Evolutionary conservation across 2,329 filamentous ascomycete genomes (phyloP), one percentile per base, ranked within the genome.

Genomic region (Cercospora beticola): DNA sequence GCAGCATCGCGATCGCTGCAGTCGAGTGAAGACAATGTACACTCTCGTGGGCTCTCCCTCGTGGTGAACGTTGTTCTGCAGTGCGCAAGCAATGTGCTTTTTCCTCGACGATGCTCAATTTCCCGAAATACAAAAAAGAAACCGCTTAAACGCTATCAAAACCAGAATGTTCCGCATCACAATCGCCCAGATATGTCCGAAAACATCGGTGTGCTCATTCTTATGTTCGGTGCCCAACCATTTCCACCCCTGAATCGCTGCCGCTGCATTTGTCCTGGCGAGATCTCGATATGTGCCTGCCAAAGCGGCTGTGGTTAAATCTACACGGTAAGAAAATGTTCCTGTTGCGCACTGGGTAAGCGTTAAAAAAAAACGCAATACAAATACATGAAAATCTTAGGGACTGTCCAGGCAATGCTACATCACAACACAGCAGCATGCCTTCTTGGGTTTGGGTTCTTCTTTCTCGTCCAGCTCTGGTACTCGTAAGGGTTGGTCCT

Each of bases 351-450:
- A 18, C n/a, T 40, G 16, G 7, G 57, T 10, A 21, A 36, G 31
- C 59, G 9, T 62, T 46, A 3, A 10, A 36, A 3, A 10, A 36
- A 36, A 62, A 26, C 31, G 31, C 33, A 46, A 62, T 49, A 62
- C 23, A 40, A 43, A 40, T 16, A 62, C 59, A 62, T 40, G 59
- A 23, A 26, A 43, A 40, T 28, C 23, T 30, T 43, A 62, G 36
- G 18, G 18, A 28, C 6, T 26, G 36, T 49, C 23, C 23, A 4
- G 58, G n/a, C 26, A 23, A 16, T 33, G 62, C 62, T 83, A 93
- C 91, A 93, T 93, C 73, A 94, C 86, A 70, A 92, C 83, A 79
- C 91, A 93, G 80, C 91, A 93, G 68, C 87, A 88, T 73, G 90
- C 86, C 71, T 84, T 86, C 74, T 88, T 84, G 74, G 87, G 84